These are phyloP conservation scores for bread wheat (Triticum aestivum) DNA, from an alignment of 176 grass and related monocot genomes.

Conservation along the genomic window DNA sequence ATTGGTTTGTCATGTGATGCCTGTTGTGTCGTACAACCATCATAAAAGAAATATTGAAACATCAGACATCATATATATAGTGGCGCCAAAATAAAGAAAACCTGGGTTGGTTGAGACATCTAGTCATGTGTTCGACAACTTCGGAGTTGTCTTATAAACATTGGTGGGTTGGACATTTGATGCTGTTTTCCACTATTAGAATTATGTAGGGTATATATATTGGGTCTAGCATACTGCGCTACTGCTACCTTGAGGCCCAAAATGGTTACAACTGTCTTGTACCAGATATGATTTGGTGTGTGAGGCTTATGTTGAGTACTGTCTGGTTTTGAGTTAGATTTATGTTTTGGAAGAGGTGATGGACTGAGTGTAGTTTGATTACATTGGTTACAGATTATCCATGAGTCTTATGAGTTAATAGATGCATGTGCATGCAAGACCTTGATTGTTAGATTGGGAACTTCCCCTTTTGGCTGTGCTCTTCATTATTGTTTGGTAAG, in stretches of 20 bases:
- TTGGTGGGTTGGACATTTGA: neutral
- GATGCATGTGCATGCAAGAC: neutral
- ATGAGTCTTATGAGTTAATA: neutral
- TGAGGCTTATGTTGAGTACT: neutral
- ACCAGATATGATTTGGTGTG: neutral
- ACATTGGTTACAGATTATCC: neutral
- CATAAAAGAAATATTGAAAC: neutral
- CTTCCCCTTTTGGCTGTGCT: constrained; percentile 4
- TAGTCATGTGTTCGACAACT: neutral
- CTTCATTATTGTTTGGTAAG: constrained; percentile 15
- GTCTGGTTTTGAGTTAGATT: neutral
- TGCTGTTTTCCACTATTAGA: neutral
- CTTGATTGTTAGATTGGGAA: neutral
- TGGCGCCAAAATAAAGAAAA: neutral
- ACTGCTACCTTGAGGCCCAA: neutral
- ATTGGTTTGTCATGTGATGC: constrained; percentile 2
- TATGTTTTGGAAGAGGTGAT: neutral
- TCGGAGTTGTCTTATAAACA: neutral
- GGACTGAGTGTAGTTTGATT: neutral
- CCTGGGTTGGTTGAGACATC: neutral
- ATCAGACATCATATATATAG: neutral
- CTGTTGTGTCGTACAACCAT: neutral
- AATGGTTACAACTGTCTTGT: constrained; percentile 1
- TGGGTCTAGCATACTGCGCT: neutral
- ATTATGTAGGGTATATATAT: neutral